These are phyloP conservation scores for Hydnum rufescens DNA, from an alignment of 768 basidiomycete species.

Conservation along the genomic window DNA sequence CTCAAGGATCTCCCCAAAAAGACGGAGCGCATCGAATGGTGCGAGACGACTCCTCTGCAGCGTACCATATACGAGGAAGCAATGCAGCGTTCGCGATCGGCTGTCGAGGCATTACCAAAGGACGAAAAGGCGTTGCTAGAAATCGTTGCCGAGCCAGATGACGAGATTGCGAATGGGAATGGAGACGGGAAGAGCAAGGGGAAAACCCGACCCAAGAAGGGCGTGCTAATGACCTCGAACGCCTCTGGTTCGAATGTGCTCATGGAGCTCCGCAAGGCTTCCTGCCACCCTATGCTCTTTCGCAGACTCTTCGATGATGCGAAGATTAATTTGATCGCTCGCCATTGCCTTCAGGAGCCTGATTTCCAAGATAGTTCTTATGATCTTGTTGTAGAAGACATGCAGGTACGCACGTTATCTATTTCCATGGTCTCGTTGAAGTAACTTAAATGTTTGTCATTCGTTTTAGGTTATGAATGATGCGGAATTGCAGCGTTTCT, in stretches of 20 bases:
- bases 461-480: constrained; percentile 72
- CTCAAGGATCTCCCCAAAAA: constrained; percentile 85
- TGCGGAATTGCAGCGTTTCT: constrained; percentile 79
- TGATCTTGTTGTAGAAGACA: constrained; percentile 85
- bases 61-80: constrained; percentile 69
- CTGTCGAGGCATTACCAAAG: constrained; percentile 23
- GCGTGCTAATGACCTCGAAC: constrained; percentile 20
- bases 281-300: constrained; percentile 93
- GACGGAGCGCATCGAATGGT: constrained; percentile 85
- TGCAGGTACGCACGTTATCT: constrained; percentile 26
- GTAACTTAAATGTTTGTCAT: constrained; percentile 3
- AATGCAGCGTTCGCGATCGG: constrained; percentile 66
- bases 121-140: constrained; percentile 10
- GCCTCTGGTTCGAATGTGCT: constrained; percentile 85
- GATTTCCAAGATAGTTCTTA: constrained; percentile 74
- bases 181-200: constrained; percentile 31
- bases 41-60: constrained; percentile 76
- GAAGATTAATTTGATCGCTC: constrained; percentile 52
- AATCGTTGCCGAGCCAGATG: neutral
- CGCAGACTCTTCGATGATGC: constrained; percentile 65
- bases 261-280: constrained; percentile 94
- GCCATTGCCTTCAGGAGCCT: constrained; percentile 70
- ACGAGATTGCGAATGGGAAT: constrained; percentile 19
- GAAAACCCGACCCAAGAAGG: constrained; percentile 26
- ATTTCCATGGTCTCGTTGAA: neutral